Conservation (phyloP, 2,329 filamentous ascomycete species). For the Apiospora rasikravindrae region DNA sequence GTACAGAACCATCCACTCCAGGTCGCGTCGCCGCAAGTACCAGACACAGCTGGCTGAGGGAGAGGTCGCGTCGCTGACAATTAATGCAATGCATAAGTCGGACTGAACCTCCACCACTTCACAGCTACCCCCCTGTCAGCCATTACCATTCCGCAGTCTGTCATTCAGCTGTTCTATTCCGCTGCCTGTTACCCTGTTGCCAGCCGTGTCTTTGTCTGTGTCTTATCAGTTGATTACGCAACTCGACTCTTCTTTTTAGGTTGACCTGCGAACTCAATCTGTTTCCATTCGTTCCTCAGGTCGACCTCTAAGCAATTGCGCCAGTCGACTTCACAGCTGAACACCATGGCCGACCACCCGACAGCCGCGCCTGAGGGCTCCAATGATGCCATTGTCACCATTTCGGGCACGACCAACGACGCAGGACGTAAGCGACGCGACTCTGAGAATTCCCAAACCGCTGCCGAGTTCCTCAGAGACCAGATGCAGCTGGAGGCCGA, state of each 20-base stretch:
- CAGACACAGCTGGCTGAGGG: background rate
- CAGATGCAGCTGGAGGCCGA: slow-evolving; percentile 93
- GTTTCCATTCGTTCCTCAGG: background rate
- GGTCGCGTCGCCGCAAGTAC: background rate
- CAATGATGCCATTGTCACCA: slow-evolving; percentile 27
- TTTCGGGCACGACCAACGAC: slow-evolving; percentile 25
- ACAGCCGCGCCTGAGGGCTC: background rate
- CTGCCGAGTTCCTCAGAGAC: slow-evolving; percentile 81
- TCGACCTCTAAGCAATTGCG: background rate
- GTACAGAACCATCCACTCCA: background rate
- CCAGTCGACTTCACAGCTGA: background rate
- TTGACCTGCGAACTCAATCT: background rate
- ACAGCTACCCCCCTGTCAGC: background rate
- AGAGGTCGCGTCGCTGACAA: background rate
- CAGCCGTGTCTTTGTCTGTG: background rate
- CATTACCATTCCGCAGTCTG: background rate
- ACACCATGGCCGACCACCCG: slow-evolving; percentile 8
- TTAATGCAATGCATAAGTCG: background rate
- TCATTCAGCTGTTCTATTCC: background rate
- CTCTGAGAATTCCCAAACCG: slow-evolving; percentile 69
- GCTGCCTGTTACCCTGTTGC: background rate
- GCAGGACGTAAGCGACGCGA: slow-evolving; percentile 51
- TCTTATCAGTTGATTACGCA: background rate
- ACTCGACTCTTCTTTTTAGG: background rate
- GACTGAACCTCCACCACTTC: background rate